These are phyloP conservation scores for Rachicladosporium sp. DNA, from an alignment of 2,329 filamentous ascomycete genomes.

Conservation along the genomic window DNA sequence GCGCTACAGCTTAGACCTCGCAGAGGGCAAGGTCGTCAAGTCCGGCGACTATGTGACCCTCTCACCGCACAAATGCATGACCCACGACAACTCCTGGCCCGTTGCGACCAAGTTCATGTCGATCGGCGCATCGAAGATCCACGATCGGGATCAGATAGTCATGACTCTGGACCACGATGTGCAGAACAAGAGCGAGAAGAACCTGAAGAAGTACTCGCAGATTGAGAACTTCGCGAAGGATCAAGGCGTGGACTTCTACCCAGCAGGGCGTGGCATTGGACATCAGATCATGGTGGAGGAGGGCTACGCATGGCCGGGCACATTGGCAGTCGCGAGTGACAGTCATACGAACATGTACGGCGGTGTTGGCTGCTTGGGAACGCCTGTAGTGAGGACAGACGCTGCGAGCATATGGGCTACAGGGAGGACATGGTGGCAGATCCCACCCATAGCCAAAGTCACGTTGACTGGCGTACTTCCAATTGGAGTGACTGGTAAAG, in stretches of 20 bases:
- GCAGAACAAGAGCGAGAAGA: constrained; percentile 66
- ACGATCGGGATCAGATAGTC: constrained; percentile 61
- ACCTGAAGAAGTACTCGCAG: constrained; percentile 68
- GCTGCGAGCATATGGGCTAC: constrained; percentile 80
- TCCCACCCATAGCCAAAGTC: constrained; percentile 72
- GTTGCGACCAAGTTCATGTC: constrained; percentile 70
- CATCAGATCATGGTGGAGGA: constrained; percentile 90
- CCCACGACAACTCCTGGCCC: constrained; percentile 73
- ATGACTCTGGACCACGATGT: constrained; percentile 83
- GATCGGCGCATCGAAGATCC: constrained; percentile 63
- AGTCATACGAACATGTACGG: constrained; percentile 76
- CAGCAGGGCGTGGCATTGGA: constrained; percentile 68
- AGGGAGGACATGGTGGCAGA: constrained; percentile 73
- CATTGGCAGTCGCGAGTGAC: constrained; percentile 66
- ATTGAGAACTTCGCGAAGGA: constrained; percentile 72
- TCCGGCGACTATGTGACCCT: constrained; percentile 77
- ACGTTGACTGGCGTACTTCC: constrained; percentile 66
- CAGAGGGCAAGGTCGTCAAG: constrained; percentile 61
- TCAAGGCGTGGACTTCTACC: constrained; percentile 68
- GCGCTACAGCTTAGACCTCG: constrained; percentile 61
- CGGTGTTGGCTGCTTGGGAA: constrained; percentile 63
- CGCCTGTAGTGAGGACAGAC: constrained; percentile 75
- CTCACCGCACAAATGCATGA: constrained; percentile 63
- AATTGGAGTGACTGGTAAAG: constrained; percentile 76
- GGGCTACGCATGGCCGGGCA: constrained; percentile 74